phyloP scores from a whole-genome alignment of 2,329 filamentous ascomycete genomes.

The Ophiocordyceps unilateralis region DNA sequence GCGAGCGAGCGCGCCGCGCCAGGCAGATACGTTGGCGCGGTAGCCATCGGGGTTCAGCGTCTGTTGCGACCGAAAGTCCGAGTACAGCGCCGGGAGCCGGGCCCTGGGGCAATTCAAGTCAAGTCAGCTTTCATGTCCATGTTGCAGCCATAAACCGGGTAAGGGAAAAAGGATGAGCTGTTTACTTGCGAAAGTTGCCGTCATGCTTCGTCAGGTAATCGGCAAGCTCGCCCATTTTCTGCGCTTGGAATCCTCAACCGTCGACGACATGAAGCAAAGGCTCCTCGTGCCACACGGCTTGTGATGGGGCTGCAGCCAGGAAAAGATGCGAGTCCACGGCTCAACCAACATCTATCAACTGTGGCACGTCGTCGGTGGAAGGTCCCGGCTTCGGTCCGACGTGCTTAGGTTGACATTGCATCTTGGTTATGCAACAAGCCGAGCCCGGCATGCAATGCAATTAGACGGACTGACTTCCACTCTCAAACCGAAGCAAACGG shows the following conservation, averaged over 20 bases:
- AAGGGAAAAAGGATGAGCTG: background rate
- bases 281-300: background rate
- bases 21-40: constrained; percentile 60
- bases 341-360: too few relatives aligned
- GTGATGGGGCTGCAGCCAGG: too few relatives aligned
- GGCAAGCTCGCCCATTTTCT: constrained; percentile 46
- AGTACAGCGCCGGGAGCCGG: constrained; percentile 72
- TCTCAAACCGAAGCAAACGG: too few relatives aligned
- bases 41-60: constrained; percentile 75
- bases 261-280: background rate
- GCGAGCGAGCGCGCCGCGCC: constrained; percentile 57
- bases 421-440: background rate
- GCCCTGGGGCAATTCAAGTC: constrained; percentile 40
- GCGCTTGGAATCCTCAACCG: background rate
- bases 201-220: constrained; percentile 46
- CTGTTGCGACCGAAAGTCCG: constrained; percentile 62
- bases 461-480: too few relatives aligned
- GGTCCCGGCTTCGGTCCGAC: too few relatives aligned
- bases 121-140: too few relatives aligned
- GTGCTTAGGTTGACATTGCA: too few relatives aligned
- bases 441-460: too few relatives aligned
- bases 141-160: background rate
- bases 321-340: too few relatives aligned
- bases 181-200: constrained; percentile 40
- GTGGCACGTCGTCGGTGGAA: too few relatives aligned